Evolutionary conservation across 768 basidiomycete genomes (phyloP), one percentile per base, ranked within the genome.

Genomic region (Termitomyces sp.): DNA sequence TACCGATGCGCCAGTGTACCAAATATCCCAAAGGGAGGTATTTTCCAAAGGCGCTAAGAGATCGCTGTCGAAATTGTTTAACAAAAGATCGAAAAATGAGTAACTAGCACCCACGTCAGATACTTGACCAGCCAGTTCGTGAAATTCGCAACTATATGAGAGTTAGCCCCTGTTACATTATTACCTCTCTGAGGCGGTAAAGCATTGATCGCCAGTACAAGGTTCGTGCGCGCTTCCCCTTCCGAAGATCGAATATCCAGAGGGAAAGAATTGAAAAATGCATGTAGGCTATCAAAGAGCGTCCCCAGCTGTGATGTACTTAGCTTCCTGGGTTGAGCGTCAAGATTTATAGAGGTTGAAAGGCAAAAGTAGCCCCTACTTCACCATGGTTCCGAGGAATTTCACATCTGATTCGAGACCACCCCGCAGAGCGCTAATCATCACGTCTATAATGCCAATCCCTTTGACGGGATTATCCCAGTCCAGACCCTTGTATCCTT

Each of bases 1-100:
- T 1, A 85, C 81, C 3, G 82, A 76, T 6, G 71, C 66, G 5
- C 88, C 86, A 0, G 85, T 90, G 57, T 85, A 89, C 88, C 88
- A 92, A 9, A 90, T 69, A 55, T 87, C 84, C 83, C 86, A 91
- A 30, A 92, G 70, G 14, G 72, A 69, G 2, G 70, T 58, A 5
- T 79, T 77, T 55, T 88, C 87, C 0, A 84, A 73, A 3, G 80
- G 74, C 14, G 72, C 60, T 10, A 83, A 60, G 14, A 75, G 69
- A 7, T 68, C 68, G 51, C 86, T 88, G 61, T 16, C 59, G 5
- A 24, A 30, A 33, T 3, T n/a, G 37, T 53, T 51, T 12, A 45
- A 39, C 3, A 34, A 33, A 34, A 56, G 16, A 16, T 48, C 33
- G 1, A 49, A 10, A 36, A 53, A 49, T 32, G 5, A 51, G 20